Evolutionary conservation across 1,139 yeast genomes (phyloP), one percentile per base, ranked within the genome.

Genomic region (Kodamaea derodonti): DNA sequence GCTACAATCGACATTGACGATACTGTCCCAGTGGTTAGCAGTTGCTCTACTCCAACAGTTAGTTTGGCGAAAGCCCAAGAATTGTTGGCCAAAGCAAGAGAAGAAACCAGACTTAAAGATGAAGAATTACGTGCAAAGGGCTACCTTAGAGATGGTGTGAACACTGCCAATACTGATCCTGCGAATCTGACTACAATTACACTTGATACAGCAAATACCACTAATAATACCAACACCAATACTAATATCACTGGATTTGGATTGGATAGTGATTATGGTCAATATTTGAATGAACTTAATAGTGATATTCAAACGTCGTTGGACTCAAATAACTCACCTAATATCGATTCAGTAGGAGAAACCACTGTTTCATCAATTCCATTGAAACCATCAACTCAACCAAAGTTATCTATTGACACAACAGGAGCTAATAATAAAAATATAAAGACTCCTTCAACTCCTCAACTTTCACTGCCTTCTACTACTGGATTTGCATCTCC

Each of bases 1-100:
- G 95, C 97, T 0, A 92, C 98, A 0, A 94, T 92, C 49, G 99
- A 92, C 56, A 74, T 95, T 35, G 98, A 94, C 60, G 97, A 92
- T 41, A 63, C 86, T 2, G 87, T 85, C 11, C 97, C 98, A 0
- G 94, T 87, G 3, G 84, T 90, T n/a, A 84, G 95, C 42, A 84
- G 97, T 20, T 92, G 96, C 57, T 81, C 84, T 6, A 87, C 97
- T 0, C 97, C 97, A 12, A 92, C 97, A 0, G 92, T 92, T 10
- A 81, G 95, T 16, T 67, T 92, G 44, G 76, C 78, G 31, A 81
- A 79, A 49, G 98, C 98, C 0, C 95, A 87, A 56, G 95, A 84
- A 52, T 59, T 92, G 54, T 67, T 88, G 49, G 82, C 87, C 1
- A 84, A 80, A 47, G 95, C 96, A 0, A 69, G 90, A 48, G 87